Evolutionary conservation across 768 basidiomycete species (phyloP).

Genomic region (Saitozyma podzolica): DNA sequence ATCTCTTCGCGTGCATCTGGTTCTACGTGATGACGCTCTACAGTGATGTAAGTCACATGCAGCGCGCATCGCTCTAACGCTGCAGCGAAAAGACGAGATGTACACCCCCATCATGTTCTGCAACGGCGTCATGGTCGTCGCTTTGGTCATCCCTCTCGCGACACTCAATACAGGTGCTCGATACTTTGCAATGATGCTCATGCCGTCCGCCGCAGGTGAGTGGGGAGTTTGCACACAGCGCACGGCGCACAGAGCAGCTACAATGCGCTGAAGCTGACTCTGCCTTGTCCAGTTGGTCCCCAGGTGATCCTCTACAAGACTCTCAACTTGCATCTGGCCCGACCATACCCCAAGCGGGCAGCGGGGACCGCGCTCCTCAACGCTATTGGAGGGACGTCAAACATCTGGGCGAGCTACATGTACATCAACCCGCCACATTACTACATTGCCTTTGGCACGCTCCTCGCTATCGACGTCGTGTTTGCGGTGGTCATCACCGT

Average conservation of each 20-base stretch:
- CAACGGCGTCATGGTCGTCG: constrained; percentile 21
- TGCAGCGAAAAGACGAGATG: constrained; percentile 25
- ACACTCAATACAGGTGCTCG: constrained; percentile 22
- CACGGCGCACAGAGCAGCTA: no score
- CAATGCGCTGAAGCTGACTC: no score
- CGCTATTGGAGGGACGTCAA: constrained; percentile 42
- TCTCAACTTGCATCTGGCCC: constrained; percentile 38
- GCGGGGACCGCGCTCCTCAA: constrained; percentile 44
- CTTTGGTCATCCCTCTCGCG: constrained; percentile 36
- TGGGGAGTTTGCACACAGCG: background rate
- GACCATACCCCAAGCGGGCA: constrained; percentile 45
- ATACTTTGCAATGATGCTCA: constrained; percentile 35
- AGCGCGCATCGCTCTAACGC: background rate
- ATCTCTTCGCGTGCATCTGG: constrained; percentile 10
- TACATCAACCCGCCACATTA: constrained; percentile 33
- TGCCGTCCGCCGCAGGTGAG: constrained; percentile 27
- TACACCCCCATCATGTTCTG: constrained; percentile 33
- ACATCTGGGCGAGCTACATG: constrained; percentile 39
- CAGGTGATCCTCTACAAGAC: constrained; percentile 47
- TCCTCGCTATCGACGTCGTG: constrained; percentile 28
- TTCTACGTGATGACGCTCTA: constrained; percentile 6
- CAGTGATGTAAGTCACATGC: constrained; percentile 7
- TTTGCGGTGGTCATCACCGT: constrained; percentile 31
- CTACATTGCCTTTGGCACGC: constrained; percentile 36
- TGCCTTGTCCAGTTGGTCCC: constrained; percentile 25